A percentile compares a stretch with the other conserved stretches of the same genome.
phyloP scores from a whole-genome alignment of 1,284 basidiomycete species.

The Apiotrichum laibachii region DNA sequence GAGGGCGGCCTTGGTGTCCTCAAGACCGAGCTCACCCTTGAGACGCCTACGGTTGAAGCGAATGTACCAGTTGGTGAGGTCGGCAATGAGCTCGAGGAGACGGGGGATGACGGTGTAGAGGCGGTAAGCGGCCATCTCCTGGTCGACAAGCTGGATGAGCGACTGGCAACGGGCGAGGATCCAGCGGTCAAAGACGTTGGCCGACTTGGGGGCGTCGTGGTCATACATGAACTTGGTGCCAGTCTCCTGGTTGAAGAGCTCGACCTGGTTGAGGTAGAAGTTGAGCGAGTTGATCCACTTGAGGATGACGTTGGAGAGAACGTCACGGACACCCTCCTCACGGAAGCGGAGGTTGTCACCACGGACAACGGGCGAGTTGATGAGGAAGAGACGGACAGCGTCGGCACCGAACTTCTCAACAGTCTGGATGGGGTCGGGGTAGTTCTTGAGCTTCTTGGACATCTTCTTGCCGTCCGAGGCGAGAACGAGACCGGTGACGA shows the following conservation, averaged over 20 bases:
- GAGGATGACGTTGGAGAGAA: constrained; percentile 88
- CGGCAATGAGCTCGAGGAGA: constrained; percentile 86
- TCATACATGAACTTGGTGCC: constrained; percentile 83
- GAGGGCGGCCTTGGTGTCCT: constrained; percentile 84
- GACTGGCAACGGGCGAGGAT: constrained; percentile 96
- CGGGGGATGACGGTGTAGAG: constrained; percentile 98
- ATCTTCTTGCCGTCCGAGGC: constrained; percentile 99
- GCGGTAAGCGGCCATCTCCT: constrained; percentile 95
- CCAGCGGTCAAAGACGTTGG: constrained; percentile 99
- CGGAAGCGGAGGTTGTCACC: constrained; percentile 97
- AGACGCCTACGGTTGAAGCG: constrained; percentile 95
- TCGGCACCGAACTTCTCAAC: constrained; percentile 94
- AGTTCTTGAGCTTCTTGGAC: constrained; percentile 98
- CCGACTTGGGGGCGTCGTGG: constrained; percentile 75
- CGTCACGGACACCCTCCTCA: constrained; percentile 96
- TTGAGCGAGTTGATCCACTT: constrained; percentile 99
- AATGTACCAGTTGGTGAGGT: constrained; percentile 99
- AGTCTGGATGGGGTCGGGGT: constrained; percentile 92
- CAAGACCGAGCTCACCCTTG: constrained; percentile 89
- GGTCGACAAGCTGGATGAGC: constrained; percentile 82
- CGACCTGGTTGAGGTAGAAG: constrained; percentile 97
- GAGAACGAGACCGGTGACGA: constrained; percentile 92
- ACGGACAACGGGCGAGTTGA: constrained; percentile 97
- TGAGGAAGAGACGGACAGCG: constrained; percentile 94
- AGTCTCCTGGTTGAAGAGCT: constrained; percentile 78